Evolutionary conservation across 1,284 basidiomycete species (phyloP).

Genomic region (Tilletia walkeri): DNA sequence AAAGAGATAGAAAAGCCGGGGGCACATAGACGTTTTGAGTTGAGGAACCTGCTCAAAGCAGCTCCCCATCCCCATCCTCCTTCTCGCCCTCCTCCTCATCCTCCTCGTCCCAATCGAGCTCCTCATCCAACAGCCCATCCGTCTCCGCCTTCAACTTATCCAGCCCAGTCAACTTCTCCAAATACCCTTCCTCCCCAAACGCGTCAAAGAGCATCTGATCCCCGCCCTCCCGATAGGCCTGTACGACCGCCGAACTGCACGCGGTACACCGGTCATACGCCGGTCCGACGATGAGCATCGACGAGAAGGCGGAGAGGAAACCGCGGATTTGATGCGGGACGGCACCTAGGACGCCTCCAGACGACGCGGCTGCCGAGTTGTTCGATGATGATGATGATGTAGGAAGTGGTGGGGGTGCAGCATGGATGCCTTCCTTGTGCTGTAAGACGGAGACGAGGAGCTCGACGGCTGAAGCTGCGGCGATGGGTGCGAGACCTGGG

Average conservation of each 20-base stretch:
- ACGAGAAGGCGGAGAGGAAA: slow-evolving; percentile 80
- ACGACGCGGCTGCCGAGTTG: slow-evolving; percentile 33
- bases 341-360: slow-evolving; percentile 64
- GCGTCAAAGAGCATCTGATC: slow-evolving; percentile 71
- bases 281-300: slow-evolving; percentile 76
- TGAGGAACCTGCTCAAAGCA: background rate
- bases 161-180: slow-evolving; percentile 80
- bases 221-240: slow-evolving; percentile 65
- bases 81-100: slow-evolving; percentile 28
- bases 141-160: slow-evolving; percentile 62
- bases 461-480: slow-evolving; percentile 86
- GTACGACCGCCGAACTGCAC: slow-evolving; percentile 60
- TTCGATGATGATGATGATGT: slow-evolving; percentile 42
- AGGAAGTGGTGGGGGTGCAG: slow-evolving; percentile 22
- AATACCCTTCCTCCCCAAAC: slow-evolving; percentile 78
- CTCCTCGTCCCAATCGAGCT: slow-evolving; percentile 38
- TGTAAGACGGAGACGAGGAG: slow-evolving; percentile 83
- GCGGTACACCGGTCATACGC: slow-evolving; percentile 88
- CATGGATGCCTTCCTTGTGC: slow-evolving; percentile 60
- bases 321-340: slow-evolving; percentile 94
- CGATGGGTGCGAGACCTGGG: slow-evolving; percentile 91
- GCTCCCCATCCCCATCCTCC: slow-evolving; percentile 3
- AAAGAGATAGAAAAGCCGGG: too few relatives aligned
- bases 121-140: slow-evolving; percentile 34
- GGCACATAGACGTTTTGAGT: too few relatives aligned